Evolutionary conservation across 352 stramenopile species (phyloP), one percentile per base, ranked within the genome.

Genomic region (Globisporangium recalcitrans): DNA sequence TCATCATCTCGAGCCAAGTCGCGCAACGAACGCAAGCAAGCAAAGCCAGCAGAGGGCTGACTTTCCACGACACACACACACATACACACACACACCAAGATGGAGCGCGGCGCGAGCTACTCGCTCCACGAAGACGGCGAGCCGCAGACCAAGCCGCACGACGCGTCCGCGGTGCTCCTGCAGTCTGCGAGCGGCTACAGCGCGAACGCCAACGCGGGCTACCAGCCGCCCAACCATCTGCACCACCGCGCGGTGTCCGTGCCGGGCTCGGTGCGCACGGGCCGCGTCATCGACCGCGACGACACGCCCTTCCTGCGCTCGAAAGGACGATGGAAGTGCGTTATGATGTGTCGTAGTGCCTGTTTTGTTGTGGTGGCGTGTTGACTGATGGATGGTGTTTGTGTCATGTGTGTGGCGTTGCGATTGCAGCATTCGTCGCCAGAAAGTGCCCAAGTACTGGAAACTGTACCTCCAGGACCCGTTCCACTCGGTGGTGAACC

Each of bases 401-500:
- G 22, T 34, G 10, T 26, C 16, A 24, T 66, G 26, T 40, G 9
- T 46, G 38, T 22, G 38, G 21, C 16, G 38, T 66, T 40, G 52
- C 27, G 22, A 22, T 26, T 48, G 57, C 67, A 94, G 85, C 48
- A 92, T 94, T 66, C 79, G 80, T 3, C 85, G 85, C 24, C 62
- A 89, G 31, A 91, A 91, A 65, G 75, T 88, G 59, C 77, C 83
- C 9, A 65, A 91, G 48, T 90, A 90, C 66, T 94, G 82, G 82
- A 89, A 88, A 60, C 67, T 91, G 40, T 94, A 94, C 65, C 68
- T 92, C 49, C 79, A 91, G 54, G 85, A 91, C 56, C 85, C 85
- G 42, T 94, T 94, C 72, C 85, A 94, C 68, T 81, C 79, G 32
- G 67, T 94, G 21, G 81, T 94, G 34, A 91, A 94, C 65, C 78